phyloP scores from a whole-genome alignment of 257 asterid genomes.

The Nicotiana attenuata region DNA sequence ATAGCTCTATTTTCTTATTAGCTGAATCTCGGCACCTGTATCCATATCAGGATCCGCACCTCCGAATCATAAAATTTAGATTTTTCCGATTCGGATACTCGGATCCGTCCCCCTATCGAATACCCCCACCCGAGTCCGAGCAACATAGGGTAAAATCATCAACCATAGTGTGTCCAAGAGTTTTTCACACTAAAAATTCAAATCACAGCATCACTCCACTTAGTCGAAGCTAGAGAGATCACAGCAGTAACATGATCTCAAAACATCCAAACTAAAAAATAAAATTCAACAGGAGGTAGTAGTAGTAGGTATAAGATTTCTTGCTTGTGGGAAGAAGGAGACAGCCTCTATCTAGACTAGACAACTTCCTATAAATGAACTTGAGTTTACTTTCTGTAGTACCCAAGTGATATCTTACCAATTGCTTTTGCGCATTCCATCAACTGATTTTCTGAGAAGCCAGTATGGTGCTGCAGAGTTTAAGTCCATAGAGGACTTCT shows the following conservation, averaged over 20 bases:
- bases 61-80: too few relatives aligned
- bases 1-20: too few relatives aligned
- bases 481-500: conserved; percentile 55
- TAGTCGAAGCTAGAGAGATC: not conserved
- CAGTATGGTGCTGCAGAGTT: conserved; percentile 69
- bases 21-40: too few relatives aligned
- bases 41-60: too few relatives aligned
- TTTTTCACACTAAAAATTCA: not conserved
- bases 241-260: not conserved
- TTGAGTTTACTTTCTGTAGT: conserved; percentile 54
- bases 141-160: not conserved
- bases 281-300: not conserved
- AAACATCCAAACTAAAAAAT: not conserved
- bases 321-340: conserved; percentile 67
- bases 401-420: conserved; percentile 50
- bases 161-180: not conserved
- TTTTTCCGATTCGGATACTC: too few relatives aligned
- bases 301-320: conserved; percentile 16
- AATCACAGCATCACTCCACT: not conserved
- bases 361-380: conserved; percentile 54
- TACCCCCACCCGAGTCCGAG: too few relatives aligned
- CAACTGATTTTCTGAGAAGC: conserved; percentile 52
- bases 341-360: conserved; percentile 52
- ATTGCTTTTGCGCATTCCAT: conserved; percentile 53
- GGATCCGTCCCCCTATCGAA: too few relatives aligned